phyloP scores from a whole-genome alignment of 176 grass and related monocot species.

The Cocos nucifera region DNA sequence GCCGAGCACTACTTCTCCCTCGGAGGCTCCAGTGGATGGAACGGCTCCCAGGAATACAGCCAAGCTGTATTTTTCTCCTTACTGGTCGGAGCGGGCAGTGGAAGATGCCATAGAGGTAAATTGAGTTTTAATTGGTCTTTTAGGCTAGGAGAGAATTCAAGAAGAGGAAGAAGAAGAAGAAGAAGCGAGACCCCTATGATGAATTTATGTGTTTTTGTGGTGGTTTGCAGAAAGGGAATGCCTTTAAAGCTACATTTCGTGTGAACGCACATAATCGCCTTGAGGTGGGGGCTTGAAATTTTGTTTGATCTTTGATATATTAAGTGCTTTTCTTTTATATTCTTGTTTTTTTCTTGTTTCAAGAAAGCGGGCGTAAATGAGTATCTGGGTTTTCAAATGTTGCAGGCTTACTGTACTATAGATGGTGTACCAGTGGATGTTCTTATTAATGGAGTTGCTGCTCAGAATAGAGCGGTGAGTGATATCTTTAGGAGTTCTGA shows the following conservation, averaged over 20 bases:
- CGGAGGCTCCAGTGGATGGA: not conserved
- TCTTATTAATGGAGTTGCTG: conserved; percentile 60
- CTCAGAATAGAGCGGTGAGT: conserved; percentile 89
- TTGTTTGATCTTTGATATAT: not conserved
- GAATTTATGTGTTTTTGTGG: not conserved
- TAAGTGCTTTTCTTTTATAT: too few species aligned
- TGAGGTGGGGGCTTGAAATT: conserved; percentile 31
- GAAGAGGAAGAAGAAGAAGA: too few species aligned
- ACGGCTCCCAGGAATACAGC: not conserved
- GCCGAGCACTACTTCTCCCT: conserved; percentile 24
- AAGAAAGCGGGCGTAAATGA: too few species aligned
- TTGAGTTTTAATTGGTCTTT: not conserved
- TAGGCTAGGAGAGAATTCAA: not conserved
- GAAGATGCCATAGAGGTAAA: conserved; percentile 72
- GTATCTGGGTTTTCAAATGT: conserved; percentile 4
- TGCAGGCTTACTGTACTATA: conserved; percentile 93
- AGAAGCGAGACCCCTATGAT: too few species aligned
- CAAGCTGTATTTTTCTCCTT: conserved; percentile 51
- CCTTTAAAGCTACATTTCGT: conserved; percentile 61
- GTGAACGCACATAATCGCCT: conserved; percentile 77
- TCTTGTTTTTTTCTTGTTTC: too few species aligned
- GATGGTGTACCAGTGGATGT: conserved; percentile 62
- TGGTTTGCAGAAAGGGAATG: conserved; percentile 51
- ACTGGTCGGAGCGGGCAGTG: conserved; percentile 52
- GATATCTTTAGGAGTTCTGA: not conserved